Base-by-base conservation (phyloP, 2,329 filamentous ascomycete species). In the Cercospora zeina region DNA sequence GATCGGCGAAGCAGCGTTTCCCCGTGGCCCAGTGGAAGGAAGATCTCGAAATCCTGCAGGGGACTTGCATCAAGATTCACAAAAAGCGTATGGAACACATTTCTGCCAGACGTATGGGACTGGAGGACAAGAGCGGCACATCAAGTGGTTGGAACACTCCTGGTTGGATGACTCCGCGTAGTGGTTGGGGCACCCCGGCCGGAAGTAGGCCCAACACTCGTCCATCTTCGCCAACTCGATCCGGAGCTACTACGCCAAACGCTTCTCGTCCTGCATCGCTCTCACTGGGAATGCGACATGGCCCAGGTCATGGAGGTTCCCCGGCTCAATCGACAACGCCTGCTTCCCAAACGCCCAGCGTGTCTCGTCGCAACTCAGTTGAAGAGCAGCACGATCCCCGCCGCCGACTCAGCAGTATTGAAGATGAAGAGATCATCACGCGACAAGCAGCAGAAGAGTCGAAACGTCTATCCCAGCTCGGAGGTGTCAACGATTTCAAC, bases 1-100 rank as follows among this genome's bases (percentile, higher is more conserved):
- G 85, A 62, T 86, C 85, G 19, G 85, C 84, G 4, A 85, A 85
- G 67, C 86, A 89, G 69, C 81, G 86, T 31, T 89, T 89, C 75
- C 86, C 86, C 14, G 85, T 89, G 13, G 83, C 83, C 3, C 85
- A 88, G 69, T 89, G 86, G 86, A 79, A 87, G 56, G 83, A 87
- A 68, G 84, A 86, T 64, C 76, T 88, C 9, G 85, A 87, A 64
- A 84, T 83, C 42, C 78, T 89, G 16, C 86, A 89, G 69, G 77
- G 77, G 13, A 84, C 82, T 9, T 80, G 85, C 0, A 87, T 88
- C 70, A 81, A 82, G 55, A 79, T 86, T 14, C 81, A 83, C 69
- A 75, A 80, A 66, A 83, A 81, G 68, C 77, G 77, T 56, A 70
- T 71, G 67, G 72, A 81, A 66, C 77, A 76, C 54, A 68, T 72